Percentiles rank a stretch among this genome's conserved stretches.
phyloP scores from a whole-genome alignment of 2,329 filamentous ascomycete genomes.

The Tolypocladium nubicola region DNA sequence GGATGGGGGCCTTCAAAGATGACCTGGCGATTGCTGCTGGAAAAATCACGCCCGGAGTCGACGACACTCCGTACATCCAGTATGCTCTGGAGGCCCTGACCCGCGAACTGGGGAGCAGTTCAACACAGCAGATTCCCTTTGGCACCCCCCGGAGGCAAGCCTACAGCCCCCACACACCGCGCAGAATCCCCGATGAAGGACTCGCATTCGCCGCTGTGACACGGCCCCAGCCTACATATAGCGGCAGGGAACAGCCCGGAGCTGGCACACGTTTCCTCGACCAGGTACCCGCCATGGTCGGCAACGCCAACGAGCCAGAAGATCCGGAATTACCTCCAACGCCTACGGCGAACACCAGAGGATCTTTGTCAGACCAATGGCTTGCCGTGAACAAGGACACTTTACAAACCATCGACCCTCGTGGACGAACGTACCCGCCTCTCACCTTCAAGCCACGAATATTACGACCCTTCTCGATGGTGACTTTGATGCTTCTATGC shows the following conservation, averaged over 20 bases:
- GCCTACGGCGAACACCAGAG: background rate
- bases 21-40: slow-evolving; percentile 38
- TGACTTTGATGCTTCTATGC: slow-evolving; percentile 48
- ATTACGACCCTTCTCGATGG: slow-evolving; percentile 56
- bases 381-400: slow-evolving; percentile 23
- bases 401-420: slow-evolving; percentile 25
- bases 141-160: slow-evolving; percentile 20
- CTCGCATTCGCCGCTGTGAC: background rate
- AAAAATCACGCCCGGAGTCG: slow-evolving; percentile 62
- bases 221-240: background rate
- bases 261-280: background rate
- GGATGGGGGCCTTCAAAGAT: slow-evolving; percentile 36
- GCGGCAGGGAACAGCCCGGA: background rate
- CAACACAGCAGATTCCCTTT: slow-evolving; percentile 39
- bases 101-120: slow-evolving; percentile 53
- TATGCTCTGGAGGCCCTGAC: slow-evolving; percentile 86
- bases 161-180: slow-evolving; percentile 16
- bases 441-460: slow-evolving; percentile 64
- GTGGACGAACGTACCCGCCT: slow-evolving; percentile 28
- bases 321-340: background rate
- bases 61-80: slow-evolving; percentile 79
- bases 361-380: slow-evolving; percentile 12
- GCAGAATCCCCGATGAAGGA: slow-evolving; percentile 9
- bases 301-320: background rate
- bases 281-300: background rate